Evolutionary conservation across 805 yeast species (phyloP), one percentile per base, ranked within the genome.

Genomic region (Starmerella vaccinii): DNA sequence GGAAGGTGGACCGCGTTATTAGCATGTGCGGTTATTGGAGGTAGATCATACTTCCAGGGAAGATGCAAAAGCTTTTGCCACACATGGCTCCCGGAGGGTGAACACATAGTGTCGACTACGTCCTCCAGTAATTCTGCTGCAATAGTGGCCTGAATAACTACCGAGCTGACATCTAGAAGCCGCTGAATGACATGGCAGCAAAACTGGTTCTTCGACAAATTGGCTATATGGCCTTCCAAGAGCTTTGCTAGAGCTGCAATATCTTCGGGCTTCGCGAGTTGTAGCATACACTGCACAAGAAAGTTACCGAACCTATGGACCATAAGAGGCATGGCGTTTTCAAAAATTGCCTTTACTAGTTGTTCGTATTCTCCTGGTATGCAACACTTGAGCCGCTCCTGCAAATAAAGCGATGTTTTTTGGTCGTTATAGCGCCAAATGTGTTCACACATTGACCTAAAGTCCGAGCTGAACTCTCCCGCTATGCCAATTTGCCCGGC

Each of bases 151-250:
- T 63, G 66, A 13, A 58, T 56, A 4, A 52, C 56, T 26, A 60
- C 60, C 5, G 58, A 57, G 12, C 64, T 63, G 30, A 65, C 64
- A 41, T 68, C 73, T 19, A 71, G 59, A 2, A 71, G 65, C 49
- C 66, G 66, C 46, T 71, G 74, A 9, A 71, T 61, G 3, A 70
- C 74, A 53, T 71, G 73, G 51, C 73, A 70, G 13, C 72, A 71
- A 50, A 68, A 70, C 7, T 65, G 64, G 48, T 70, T 65, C 56
- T 59, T 61, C 5, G 73, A 58, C 16, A 69, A 53, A 23, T 54
- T 32, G 8, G 62, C 53, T 13, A 69, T 63, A 18, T 63, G 61
- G 9, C 71, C 71, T 15, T 45, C 58, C 6, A 67, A 56, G 8
- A 64, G 51, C 1, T 42, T 47, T 13, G 55, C 52, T 30, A 66